These are phyloP conservation scores for Pistacia integerrima DNA, from an alignment of 345 rosid genomes.

Conservation along the genomic window DNA sequence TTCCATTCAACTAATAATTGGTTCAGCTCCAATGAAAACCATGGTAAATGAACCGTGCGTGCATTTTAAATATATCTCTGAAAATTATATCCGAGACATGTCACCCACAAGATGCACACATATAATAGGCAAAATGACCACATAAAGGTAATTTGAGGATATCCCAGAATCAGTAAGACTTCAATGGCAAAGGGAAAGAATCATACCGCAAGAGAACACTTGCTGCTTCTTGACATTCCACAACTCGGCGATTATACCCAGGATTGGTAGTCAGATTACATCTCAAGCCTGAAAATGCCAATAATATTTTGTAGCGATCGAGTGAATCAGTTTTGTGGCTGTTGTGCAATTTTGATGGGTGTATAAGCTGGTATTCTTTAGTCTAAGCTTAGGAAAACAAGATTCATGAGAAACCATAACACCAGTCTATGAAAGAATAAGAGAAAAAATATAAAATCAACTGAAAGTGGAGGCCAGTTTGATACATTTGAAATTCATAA, in stretches of 20 bases:
- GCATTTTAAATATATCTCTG: neutral
- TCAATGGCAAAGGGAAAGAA: constrained; percentile 9
- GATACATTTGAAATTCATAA: neutral
- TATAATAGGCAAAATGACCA: neutral
- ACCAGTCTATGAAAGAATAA: neutral
- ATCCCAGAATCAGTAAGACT: neutral
- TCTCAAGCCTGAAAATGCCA: constrained; percentile 95
- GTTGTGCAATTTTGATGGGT: constrained; percentile 30
- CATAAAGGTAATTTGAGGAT: neutral
- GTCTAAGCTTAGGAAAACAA: constrained; percentile 53
- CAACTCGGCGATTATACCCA: constrained; percentile 89
- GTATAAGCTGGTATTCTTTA: constrained; percentile 73
- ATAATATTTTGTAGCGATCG: constrained; percentile 72
- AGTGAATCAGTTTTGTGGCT: constrained; percentile 28
- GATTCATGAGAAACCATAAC: constrained; percentile 32
- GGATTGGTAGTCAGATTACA: constrained; percentile 84
- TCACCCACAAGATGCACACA: neutral
- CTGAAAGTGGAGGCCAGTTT: neutral
- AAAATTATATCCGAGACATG: neutral
- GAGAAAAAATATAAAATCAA: constrained; percentile 1
- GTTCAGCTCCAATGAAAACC: neutral
- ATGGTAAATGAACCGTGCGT: neutral
- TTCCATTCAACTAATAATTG: too few relatives aligned
- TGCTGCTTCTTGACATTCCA: constrained; percentile 95
- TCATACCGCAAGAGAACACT: constrained; percentile 65